Conservation (phyloP, 176 grass and related monocot species). For the Oryza meyeriana region DNA sequence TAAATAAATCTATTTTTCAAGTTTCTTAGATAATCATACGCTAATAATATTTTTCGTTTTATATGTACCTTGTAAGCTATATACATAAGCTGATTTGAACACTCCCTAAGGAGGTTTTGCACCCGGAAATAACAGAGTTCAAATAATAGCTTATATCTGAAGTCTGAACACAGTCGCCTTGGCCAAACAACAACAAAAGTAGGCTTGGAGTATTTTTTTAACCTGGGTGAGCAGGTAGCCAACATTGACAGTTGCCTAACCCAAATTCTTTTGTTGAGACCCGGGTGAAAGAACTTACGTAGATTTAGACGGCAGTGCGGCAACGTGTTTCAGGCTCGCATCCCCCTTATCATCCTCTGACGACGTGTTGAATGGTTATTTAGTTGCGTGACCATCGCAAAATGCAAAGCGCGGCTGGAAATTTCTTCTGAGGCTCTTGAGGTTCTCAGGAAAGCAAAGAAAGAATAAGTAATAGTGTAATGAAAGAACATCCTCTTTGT, state of each 20-base stretch:
- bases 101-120: no score
- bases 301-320: not conserved
- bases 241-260: not conserved
- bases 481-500: not conserved
- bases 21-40: no score
- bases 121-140: no score
- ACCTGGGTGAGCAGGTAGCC: no score
- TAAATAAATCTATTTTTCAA: no score
- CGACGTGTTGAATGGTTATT: not conserved
- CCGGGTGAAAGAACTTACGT: not conserved
- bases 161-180: no score
- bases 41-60: no score
- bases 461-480: not conserved
- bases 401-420: not conserved
- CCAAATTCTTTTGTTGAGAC: not conserved
- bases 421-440: not conserved
- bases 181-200: no score
- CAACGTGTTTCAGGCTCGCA: not conserved
- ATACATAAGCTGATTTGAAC: no score
- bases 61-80: no score
- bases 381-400: not conserved
- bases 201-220: no score
- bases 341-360: not conserved
- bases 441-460: not conserved
- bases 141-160: no score